Evolutionary conservation across 495 filamentous ascomycete genomes (phyloP).

Genomic region (Aspergillus steynii): DNA sequence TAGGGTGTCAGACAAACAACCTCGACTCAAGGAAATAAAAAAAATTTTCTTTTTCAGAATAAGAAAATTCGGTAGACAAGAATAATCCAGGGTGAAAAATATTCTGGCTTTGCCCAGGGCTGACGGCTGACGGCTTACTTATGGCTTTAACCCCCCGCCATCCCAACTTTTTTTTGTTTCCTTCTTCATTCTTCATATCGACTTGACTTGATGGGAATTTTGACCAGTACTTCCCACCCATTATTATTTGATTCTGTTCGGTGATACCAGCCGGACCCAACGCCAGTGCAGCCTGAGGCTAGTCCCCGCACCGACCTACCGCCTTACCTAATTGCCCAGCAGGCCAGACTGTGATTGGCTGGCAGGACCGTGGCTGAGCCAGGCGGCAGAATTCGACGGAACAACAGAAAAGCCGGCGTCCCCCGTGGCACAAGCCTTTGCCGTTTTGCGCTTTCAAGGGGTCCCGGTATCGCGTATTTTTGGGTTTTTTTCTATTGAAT

Average conservation of each 20-base stretch:
- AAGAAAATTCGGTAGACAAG: no score
- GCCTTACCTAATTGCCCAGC: no score
- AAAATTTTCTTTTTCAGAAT: not conserved
- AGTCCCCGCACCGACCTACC: not conserved
- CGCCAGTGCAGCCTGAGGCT: not conserved
- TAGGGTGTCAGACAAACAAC: not conserved
- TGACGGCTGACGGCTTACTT: slow-evolving; percentile 1
- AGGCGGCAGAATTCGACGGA: not conserved
- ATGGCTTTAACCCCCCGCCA: slow-evolving; percentile 2
- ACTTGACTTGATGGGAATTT: not conserved
- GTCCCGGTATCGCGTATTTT: no score
- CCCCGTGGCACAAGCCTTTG: no score
- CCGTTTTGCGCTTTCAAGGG: no score
- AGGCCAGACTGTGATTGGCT: not conserved
- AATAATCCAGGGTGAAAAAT: not conserved
- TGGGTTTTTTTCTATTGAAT: no score
- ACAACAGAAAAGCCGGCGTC: not conserved
- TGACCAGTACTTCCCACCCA: no score
- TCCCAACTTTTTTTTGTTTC: not conserved
- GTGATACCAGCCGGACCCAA: no score
- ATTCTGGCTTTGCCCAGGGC: not conserved
- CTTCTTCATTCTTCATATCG: slow-evolving; percentile 3
- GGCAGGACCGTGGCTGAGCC: not conserved
- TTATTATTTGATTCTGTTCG: no score
- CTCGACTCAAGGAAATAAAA: not conserved